Evolutionary conservation across 176 grass and related monocot genomes (phyloP).

Genomic region (Carex cristatella): DNA sequence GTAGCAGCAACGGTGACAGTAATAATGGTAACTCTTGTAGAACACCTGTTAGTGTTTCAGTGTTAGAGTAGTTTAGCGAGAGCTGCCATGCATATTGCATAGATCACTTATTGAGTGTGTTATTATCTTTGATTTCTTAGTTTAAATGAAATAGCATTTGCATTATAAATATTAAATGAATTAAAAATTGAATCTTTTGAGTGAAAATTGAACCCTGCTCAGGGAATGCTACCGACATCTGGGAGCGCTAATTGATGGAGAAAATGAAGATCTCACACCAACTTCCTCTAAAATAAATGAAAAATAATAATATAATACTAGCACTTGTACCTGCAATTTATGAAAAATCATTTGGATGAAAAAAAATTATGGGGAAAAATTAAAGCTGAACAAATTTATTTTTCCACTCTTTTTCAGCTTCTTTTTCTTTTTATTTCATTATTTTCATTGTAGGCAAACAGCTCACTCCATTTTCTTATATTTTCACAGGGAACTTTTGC

Average conservation of each 20-base stretch:
- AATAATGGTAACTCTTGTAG: no score
- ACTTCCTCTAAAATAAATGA: conserved; percentile 42
- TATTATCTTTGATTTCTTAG: neutral
- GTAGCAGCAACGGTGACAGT: no score
- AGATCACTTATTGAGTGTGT: conserved; percentile 39
- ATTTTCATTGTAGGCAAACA: neutral
- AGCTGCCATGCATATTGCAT: no score
- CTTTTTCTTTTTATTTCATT: neutral
- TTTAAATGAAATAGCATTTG: neutral
- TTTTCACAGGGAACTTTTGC: no score
- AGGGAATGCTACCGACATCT: conserved; percentile 15
- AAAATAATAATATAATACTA: neutral
- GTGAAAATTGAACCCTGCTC: conserved; percentile 14
- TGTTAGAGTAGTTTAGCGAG: no score
- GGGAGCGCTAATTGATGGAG: conserved; percentile 28
- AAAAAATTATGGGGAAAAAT: neutral
- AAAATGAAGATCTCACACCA: conserved; percentile 21
- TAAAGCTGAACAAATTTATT: neutral
- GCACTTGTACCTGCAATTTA: neutral
- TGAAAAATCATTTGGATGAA: neutral
- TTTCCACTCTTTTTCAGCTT: neutral
- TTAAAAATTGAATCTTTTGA: neutral
- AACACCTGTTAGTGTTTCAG: no score
- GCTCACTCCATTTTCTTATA: neutral
- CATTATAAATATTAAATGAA: neutral